Percentiles rank a stretch among this genome's conserved stretches.
Evolutionary conservation across 495 filamentous ascomycete genomes (phyloP).

Genomic region (Parathielavia hyrcaniae): DNA sequence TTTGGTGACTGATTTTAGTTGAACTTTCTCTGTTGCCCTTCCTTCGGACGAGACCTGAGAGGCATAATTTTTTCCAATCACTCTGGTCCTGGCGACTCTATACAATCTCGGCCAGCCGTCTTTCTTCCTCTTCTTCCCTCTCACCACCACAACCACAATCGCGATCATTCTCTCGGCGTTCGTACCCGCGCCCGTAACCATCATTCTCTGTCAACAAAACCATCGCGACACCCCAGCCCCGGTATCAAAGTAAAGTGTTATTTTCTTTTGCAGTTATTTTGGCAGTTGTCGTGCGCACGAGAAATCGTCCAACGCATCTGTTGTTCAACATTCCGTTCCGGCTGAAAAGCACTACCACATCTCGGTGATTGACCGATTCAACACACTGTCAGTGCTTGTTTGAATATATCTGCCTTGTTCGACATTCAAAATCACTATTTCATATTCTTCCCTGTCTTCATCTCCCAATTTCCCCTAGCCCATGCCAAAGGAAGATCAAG

Average conservation of each 20-base stretch:
- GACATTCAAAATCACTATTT: neutral
- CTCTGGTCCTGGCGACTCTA: neutral
- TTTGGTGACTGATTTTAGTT: no score
- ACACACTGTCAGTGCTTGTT: neutral
- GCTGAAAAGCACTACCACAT: neutral
- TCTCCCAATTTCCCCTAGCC: neutral
- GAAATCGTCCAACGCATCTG: neutral
- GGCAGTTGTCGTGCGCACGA: neutral
- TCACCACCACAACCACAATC: neutral
- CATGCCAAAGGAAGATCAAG: neutral
- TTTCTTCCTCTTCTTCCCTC: neutral
- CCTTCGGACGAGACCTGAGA: neutral
- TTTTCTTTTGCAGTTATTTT: neutral
- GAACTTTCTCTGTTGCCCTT: neutral
- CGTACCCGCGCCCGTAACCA: neutral
- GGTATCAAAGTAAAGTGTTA: constrained; percentile 9
- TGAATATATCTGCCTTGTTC: neutral
- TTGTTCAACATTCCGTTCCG: neutral
- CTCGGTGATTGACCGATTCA: neutral
- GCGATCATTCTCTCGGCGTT: neutral
- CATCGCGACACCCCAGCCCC: neutral
- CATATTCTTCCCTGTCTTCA: neutral
- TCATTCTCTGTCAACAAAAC: neutral
- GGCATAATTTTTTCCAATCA: neutral
- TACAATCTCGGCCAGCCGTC: neutral